Evolutionary conservation across 139 green algal genomes (phyloP), one percentile per base, ranked within the genome.

Genomic region (Coelastrella sp.): DNA sequence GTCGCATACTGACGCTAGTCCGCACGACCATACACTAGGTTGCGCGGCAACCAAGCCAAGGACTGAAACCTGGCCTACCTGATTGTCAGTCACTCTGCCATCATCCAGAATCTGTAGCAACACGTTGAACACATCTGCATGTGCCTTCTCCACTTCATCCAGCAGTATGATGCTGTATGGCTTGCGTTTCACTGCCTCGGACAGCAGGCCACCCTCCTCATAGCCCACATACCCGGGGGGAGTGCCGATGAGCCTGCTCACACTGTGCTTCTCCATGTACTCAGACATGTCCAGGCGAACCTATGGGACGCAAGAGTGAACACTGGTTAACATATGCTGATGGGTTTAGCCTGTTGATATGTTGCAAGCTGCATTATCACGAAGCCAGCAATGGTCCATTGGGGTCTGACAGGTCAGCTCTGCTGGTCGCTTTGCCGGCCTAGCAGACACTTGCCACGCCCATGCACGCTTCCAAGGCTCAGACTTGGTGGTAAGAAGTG

Each of bases 51-150:
- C 61, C 7, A 10, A 10, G 61, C 10, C 61, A 17, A 68, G 10
- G 61, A 7, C 61, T 17, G 61, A 68, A 68, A 68, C 61, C 61
- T 7, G 61, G 61, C 84, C 3, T 57, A 89, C 87, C 90, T 95
- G 92, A 73, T 92, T 97, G 94, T 99, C 97, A 2, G 97, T 99
- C 58, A 99, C 94, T n/a, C 96, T 92, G 13, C 98, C 98, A 82
- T 99, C 98, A 92, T 99, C 98, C 90, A 99, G 93, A 87, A 99
- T 93, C 93, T 99, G 86, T 85, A 99, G 96, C 88, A 99, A 93
- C 47, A 99, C 93, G 93, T 99, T 99, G 96, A 99, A 99, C 59
- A 99, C 97, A 91, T 99, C 98, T 20, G 97, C 98, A 94, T 99
- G 98, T 58, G 98, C 98, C 94, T 99, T 99, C 93, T 99, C 98